phyloP scores from a whole-genome alignment of 352 stramenopile genomes.

The Phytophthora pini region DNA sequence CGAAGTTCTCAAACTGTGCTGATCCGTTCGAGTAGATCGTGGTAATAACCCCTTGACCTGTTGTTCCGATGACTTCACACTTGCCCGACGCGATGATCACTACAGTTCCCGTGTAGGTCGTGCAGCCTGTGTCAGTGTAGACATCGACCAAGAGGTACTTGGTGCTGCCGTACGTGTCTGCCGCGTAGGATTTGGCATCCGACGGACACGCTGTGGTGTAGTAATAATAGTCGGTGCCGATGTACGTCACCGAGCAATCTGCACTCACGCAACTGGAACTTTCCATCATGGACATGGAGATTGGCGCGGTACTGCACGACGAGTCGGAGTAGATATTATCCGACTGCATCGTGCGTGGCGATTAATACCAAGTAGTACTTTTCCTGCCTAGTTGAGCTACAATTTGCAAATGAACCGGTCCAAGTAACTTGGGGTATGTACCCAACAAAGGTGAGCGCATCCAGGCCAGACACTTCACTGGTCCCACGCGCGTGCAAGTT shows the following conservation, averaged over 20 bases:
- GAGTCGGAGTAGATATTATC: slow-evolving; percentile 31
- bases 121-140: slow-evolving; percentile 24
- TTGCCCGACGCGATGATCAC: slow-evolving; percentile 20
- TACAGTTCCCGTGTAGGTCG: slow-evolving; percentile 22
- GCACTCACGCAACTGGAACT: slow-evolving; percentile 15
- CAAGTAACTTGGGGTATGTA: slow-evolving; percentile 7
- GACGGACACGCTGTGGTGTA: slow-evolving; percentile 22
- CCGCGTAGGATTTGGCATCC: slow-evolving; percentile 25
- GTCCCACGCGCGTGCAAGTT: slow-evolving; percentile 14
- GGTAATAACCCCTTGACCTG: slow-evolving; percentile 21
- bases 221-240: slow-evolving; percentile 22
- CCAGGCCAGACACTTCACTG: slow-evolving; percentile 12
- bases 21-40: slow-evolving; percentile 30
- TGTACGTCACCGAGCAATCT: slow-evolving; percentile 11
- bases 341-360: slow-evolving; percentile 20
- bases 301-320: slow-evolving; percentile 23
- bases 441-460: slow-evolving; percentile 14
- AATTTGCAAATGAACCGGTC: slow-evolving; percentile 18
- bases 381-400: not conserved
- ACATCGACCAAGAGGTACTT: slow-evolving; percentile 31
- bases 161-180: slow-evolving; percentile 29
- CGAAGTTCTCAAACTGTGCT: slow-evolving; percentile 21
- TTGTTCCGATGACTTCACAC: slow-evolving; percentile 22
- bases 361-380: not conserved
- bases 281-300: slow-evolving; percentile 30